Base-by-base conservation (phyloP, 768 basidiomycete genomes). In the Boletus fagicola region DNA sequence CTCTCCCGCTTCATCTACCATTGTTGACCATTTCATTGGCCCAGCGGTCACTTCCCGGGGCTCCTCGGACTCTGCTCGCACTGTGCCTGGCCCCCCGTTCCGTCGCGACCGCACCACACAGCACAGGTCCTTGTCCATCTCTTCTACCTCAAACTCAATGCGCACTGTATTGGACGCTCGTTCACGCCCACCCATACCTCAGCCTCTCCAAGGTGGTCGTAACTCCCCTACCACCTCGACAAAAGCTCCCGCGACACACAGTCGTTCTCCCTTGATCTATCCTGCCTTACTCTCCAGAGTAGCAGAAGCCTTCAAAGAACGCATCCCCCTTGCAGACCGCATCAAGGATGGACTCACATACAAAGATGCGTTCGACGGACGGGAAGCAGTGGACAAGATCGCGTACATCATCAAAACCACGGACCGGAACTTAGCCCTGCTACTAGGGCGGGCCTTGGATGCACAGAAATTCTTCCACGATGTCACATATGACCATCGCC, bases 401-500 rank as follows among this genome's bases (percentile, higher is more conserved):
- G 89, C 94, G 15, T 94, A 97, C 68, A 96, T 99, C 69, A 97
- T 98, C 81, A 95, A 95, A 75, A 98, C 97, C 4, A 93, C 94
- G 7, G 97, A 99, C 75, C 83, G 97, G 15, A 98, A 97, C 73
- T 81, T 99, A 28, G 97, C 97, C 12, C 76, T 98, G 45, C 79
- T 99, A 3, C 82, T 98, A n/a, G 97, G 97, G 6, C 83, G 97
- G 42, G 94, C 97, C 3, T 78, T 99, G 52, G 97, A 98, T 67
- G 90, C 95, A 10, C 97, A 98, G 72, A 98, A 98, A 75, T 98
- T 94, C 76, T 98, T 99, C 70, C 97, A 99, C 68, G 97, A 98
- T 67, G 97, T 99, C 63, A 98, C 97, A 10, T 99, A 98, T 68
- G 96, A 98, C 67, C 97, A 99, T 71, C 88, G 96, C 15, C 71